These are phyloP conservation scores for Xylaria curta DNA, from an alignment of 495 filamentous ascomycete species.

Conservation along the genomic window DNA sequence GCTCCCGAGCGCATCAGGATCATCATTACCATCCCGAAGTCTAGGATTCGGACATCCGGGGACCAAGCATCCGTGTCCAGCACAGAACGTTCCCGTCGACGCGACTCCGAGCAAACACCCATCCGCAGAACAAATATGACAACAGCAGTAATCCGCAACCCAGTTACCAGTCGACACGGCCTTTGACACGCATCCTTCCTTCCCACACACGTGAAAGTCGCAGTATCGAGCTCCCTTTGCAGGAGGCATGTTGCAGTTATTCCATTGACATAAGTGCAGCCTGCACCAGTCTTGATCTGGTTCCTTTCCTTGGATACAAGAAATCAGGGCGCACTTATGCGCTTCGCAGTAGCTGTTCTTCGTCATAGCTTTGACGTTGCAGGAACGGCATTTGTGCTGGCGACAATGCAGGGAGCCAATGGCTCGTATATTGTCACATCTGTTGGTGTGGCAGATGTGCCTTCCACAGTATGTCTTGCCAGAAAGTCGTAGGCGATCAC, in stretches of 20 bases:
- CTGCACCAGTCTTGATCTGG: neutral
- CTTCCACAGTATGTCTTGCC: neutral
- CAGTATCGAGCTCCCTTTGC: neutral
- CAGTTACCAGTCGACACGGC: neutral
- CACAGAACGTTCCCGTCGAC: conserved; percentile 9
- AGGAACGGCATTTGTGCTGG: conserved; percentile 4
- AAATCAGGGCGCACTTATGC: neutral
- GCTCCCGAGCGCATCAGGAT: neutral
- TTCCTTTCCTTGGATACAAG: neutral
- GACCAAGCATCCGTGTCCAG: neutral
- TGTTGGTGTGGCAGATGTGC: conserved; percentile 3
- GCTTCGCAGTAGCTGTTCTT: conserved; percentile 3
- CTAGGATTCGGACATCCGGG: conserved; percentile 14
- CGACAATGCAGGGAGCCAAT: neutral
- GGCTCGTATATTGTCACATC: conserved; percentile 1
- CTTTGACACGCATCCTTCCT: neutral
- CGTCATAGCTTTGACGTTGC: neutral
- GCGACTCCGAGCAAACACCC: neutral
- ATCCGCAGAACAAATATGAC: conserved; percentile 8
- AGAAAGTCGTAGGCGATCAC: neutral
- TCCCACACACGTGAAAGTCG: neutral
- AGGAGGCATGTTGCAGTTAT: neutral
- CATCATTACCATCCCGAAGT: neutral
- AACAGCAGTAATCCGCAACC: conserved; percentile 17
- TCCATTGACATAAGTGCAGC: conserved; percentile 11